Conservation (phyloP, 2,329 filamentous ascomycete species). For the Coniochaeta prunicola region DNA sequence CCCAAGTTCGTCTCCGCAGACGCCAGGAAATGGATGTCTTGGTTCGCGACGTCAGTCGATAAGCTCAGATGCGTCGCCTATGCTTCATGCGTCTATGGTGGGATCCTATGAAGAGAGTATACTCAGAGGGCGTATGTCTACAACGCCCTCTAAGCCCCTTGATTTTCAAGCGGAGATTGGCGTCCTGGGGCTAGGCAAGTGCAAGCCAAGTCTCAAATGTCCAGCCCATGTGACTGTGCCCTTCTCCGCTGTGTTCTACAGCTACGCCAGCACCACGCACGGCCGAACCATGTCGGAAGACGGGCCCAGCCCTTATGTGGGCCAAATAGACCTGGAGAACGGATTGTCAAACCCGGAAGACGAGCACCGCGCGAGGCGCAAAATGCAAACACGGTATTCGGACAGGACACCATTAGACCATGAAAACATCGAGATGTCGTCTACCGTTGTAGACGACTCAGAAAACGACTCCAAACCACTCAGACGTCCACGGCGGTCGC, state of each 20-base stretch:
- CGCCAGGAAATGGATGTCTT: conserved; percentile 32
- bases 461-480: conserved; percentile 16
- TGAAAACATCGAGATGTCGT: conserved; percentile 15
- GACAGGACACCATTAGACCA: conserved; percentile 26
- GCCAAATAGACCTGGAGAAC: conserved; percentile 84
- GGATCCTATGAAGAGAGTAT: conserved; percentile 98
- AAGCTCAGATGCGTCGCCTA: conserved; percentile 64
- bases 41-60: conserved; percentile 62
- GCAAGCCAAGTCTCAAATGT: conserved; percentile 76
- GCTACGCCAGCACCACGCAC: conserved; percentile 64
- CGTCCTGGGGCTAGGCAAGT: conserved; percentile 81
- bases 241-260: conserved; percentile 95
- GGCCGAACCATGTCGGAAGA: conserved; percentile 64
- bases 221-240: conserved; percentile 85
- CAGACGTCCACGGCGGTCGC: conserved; percentile 46
- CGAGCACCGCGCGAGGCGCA: conserved; percentile 38
- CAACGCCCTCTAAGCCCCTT: conserved; percentile 83
- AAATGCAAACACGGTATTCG: conserved; percentile 35
- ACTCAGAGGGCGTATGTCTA: conserved; percentile 91
- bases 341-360: conserved; percentile 51
- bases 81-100: conserved; percentile 91
- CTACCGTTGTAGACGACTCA: conserved; percentile 8
- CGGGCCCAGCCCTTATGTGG: conserved; percentile 92
- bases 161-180: conserved; percentile 95
- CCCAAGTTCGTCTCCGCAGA: conserved; percentile 37